Percentiles rank a stretch among this genome's conserved stretches.
Conservation (phyloP, 768 basidiomycete genomes). For the Boletus subparvulus region DNA sequence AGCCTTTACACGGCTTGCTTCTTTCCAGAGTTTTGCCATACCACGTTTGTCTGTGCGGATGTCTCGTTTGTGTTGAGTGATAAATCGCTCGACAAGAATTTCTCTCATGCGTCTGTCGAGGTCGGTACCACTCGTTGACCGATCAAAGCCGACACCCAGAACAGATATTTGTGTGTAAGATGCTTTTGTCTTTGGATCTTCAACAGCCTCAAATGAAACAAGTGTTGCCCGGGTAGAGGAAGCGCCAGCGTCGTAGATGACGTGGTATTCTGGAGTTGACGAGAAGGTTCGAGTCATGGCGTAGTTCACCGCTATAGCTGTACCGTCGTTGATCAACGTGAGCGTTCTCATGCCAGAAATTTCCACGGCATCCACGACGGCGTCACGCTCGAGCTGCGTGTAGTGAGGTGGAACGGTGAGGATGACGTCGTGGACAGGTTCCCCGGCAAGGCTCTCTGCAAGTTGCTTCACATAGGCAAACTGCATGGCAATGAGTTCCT, state of each 20-base stretch:
- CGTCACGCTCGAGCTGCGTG: constrained; percentile 87
- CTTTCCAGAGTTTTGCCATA: constrained; percentile 93
- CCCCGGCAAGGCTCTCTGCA: constrained; percentile 73
- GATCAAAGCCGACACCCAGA: constrained; percentile 80
- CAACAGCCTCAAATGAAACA: constrained; percentile 57
- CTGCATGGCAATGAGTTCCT: constrained; percentile 94
- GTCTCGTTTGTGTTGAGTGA: constrained; percentile 64
- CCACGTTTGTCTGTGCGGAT: constrained; percentile 74
- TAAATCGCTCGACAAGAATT: constrained; percentile 73
- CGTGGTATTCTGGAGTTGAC: constrained; percentile 71
- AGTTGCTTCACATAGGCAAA: constrained; percentile 86
- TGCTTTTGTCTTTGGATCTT: constrained; percentile 48
- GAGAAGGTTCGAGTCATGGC: constrained; percentile 92
- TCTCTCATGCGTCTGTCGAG: constrained; percentile 83
- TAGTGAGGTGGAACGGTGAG: constrained; percentile 91
- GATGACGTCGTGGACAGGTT: constrained; percentile 80
- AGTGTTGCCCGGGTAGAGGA: constrained; percentile 77
- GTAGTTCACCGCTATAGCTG: constrained; percentile 95
- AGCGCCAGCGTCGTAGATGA: constrained; percentile 95
- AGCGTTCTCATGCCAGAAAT: constrained; percentile 83
- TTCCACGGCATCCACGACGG: constrained; percentile 89
- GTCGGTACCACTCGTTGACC: constrained; percentile 74
- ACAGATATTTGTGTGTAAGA: constrained; percentile 72
- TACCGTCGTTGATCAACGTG: constrained; percentile 88
- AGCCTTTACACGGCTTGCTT: constrained; percentile 86